These are phyloP conservation scores for Phalaenopsis equestris DNA, from an alignment of 106 monocot species.

Conservation along the genomic window DNA sequence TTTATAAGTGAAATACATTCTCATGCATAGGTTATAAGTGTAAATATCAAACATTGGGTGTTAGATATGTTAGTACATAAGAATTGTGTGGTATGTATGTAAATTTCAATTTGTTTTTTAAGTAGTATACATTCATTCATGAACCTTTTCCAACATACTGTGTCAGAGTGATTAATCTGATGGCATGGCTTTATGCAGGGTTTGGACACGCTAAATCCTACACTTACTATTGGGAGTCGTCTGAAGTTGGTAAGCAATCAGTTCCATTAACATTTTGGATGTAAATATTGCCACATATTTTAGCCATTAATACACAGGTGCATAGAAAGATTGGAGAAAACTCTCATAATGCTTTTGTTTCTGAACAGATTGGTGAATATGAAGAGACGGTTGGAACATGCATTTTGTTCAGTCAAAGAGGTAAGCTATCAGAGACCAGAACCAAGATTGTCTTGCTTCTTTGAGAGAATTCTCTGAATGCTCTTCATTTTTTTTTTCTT, in stretches of 20 bases:
- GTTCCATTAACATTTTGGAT: too few species aligned
- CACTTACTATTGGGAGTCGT: slow-evolving; percentile 26
- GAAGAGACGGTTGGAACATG: slow-evolving; percentile 60
- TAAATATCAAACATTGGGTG: too few species aligned
- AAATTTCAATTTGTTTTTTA: too few species aligned
- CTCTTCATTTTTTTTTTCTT: too few species aligned
- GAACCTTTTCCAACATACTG: background rate
- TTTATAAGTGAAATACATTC: too few species aligned
- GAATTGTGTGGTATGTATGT: too few species aligned
- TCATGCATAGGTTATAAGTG: too few species aligned
- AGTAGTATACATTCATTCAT: background rate
- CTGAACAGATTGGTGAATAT: slow-evolving; percentile 54
- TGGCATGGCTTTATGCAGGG: slow-evolving; percentile 27
- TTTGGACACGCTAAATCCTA: slow-evolving; percentile 47
- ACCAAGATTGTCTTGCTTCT: too few species aligned
- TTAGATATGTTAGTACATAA: too few species aligned
- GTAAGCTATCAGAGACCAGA: slow-evolving; percentile 13
- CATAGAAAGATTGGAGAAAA: background rate
- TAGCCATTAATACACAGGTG: too few species aligned
- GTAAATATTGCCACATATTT: too few species aligned
- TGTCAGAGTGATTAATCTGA: background rate
- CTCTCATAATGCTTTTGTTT: background rate
- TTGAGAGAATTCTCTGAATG: too few species aligned
- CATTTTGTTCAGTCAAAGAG: slow-evolving; percentile 47
- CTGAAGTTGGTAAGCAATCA: slow-evolving; percentile 35